Conservation (phyloP, 441 rosid species). For the Flueggea neowawraea region DNA sequence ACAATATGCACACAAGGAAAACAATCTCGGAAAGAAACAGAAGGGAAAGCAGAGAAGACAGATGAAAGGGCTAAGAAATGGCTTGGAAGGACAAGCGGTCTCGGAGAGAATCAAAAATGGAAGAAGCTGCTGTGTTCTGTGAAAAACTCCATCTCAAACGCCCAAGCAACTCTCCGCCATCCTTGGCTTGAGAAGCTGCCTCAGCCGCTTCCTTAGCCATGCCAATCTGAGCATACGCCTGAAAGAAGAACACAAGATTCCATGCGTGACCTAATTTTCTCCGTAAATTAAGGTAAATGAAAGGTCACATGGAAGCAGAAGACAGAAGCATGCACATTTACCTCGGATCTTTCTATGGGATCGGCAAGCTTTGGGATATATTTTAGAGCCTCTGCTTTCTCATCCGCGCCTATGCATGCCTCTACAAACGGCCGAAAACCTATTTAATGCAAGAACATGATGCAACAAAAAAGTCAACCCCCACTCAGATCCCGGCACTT, state of each 20-base stretch:
- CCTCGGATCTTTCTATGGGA: slow-evolving; percentile 95
- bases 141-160: slow-evolving; percentile 78
- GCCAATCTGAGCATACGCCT: slow-evolving; percentile 95
- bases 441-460: slow-evolving; percentile 21
- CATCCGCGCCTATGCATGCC: slow-evolving; percentile 90
- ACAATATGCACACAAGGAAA: no score
- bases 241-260: background rate
- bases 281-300: background rate
- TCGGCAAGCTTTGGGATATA: slow-evolving; percentile 92
- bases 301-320: background rate
- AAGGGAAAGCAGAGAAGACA: no score
- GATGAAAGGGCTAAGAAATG: slow-evolving; percentile 29
- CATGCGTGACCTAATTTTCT: no score
- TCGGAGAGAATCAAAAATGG: slow-evolving; percentile 85
- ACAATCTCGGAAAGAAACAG: no score
- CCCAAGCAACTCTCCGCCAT: slow-evolving; percentile 93
- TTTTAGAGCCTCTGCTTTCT: slow-evolving; percentile 90
- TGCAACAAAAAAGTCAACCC: background rate
- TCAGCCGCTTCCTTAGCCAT: slow-evolving; percentile 99
- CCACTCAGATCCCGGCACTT: background rate
- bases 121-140: slow-evolving; percentile 81
- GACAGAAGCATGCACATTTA: slow-evolving; percentile 6
- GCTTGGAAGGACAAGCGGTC: slow-evolving; percentile 84
- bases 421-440: slow-evolving; percentile 97
- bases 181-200: slow-evolving; percentile 96